phyloP scores from a whole-genome alignment of 164 flowering plant genomes.

The Platanus orientalis region DNA sequence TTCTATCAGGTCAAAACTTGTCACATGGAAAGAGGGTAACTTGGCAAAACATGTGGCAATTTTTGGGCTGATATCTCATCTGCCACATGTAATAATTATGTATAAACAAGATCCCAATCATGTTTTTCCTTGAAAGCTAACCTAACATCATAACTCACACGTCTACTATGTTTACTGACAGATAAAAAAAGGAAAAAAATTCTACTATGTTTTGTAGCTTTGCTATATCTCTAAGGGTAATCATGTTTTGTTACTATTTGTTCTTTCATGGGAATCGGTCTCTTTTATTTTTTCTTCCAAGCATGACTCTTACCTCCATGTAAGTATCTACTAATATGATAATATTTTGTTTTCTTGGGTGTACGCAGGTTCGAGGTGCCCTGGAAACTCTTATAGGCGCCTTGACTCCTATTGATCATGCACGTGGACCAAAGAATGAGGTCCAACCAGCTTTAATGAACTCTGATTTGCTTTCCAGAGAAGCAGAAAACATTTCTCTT shows the following conservation, averaged over 20 bases:
- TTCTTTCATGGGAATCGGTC: background rate
- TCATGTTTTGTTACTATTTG: background rate
- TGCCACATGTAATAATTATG: no score
- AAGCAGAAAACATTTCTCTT: conserved; percentile 82
- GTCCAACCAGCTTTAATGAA: conserved; percentile 89
- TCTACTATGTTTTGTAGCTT: background rate
- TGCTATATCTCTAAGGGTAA: background rate
- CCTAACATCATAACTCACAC: no score
- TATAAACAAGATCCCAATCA: no score
- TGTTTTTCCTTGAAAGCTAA: no score
- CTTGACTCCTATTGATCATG: conserved; percentile 68
- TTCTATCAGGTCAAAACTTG: no score
- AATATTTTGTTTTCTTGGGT: conserved; percentile 3
- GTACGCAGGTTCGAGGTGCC: conserved; percentile 84
- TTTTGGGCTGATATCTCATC: no score
- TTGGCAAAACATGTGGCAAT: no score
- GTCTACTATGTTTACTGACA: no score
- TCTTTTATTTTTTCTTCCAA: background rate
- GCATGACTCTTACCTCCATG: background rate
- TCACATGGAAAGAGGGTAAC: no score
- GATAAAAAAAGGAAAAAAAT: no score
- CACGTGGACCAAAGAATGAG: conserved; percentile 55
- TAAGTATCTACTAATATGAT: background rate
- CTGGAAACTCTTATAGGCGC: conserved; percentile 90
- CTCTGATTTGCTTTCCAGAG: conserved; percentile 90